Evolutionary conservation across 352 stramenopile species (phyloP), one percentile per base, ranked within the genome.

Genomic region (Phytophthora sp.): DNA sequence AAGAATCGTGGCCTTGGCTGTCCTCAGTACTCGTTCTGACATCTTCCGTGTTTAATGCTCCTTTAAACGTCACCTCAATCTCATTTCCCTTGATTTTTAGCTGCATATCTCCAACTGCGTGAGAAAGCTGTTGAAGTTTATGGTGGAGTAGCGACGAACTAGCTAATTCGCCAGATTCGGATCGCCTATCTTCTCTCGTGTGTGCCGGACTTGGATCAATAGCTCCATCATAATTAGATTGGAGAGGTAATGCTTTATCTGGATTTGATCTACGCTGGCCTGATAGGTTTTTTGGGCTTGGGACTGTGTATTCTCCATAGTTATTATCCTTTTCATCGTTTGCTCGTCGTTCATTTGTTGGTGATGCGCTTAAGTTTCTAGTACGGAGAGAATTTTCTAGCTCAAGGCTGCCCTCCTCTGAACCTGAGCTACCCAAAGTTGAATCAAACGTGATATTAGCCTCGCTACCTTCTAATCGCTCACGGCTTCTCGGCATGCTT

Each of bases 51-150:
- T 24, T 44, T 28, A 73, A 28, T n/a, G 30, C 35, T 4, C 65
- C 65, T 38, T 60, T 54, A 17, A 74, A 74, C 4, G 59, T 70
- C 13, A 74, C 27, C 13, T 69, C 13, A 17, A 74, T 60, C 43
- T 74, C 26, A n/a, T 52, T 55, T 7, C 59, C 59, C 1, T 66
- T 31, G 13, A 74, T 63, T 43, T 65, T 65, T 15, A 74, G 52
- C 34, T 74, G 28, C 52, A 74, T 69, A 9, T 69, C 46, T 3
- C 65, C 65, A 3, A 69, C 59, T 20, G 59, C 65, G 18, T 57
- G 65, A 0, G 65, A 58, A 8, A 70, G 30, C 45, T 66, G 45
- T 2, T 51, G 9, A 10, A 63, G 20, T 12, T 65, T 66, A 11
- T 66, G 24, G 10, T 55, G 54, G 21, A 65, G 59, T 24, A 37